Evolutionary conservation across 2,329 filamentous ascomycete genomes (phyloP).

Genomic region (Colletotrichum sidae): DNA sequence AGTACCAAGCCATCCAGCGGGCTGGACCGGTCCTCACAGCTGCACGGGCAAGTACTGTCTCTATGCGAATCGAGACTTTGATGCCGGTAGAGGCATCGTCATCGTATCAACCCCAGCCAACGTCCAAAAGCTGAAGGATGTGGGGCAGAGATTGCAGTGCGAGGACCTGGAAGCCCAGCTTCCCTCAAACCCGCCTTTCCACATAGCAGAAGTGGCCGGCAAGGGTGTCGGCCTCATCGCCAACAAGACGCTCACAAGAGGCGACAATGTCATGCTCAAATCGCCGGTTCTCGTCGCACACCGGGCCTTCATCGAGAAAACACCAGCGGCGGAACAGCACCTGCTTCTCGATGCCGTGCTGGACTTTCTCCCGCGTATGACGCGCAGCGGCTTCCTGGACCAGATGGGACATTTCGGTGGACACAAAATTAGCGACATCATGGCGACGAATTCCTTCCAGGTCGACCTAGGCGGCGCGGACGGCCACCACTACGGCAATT

Average conservation of each 20-base stretch:
- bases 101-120: constrained; percentile 48
- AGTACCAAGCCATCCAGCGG: background rate
- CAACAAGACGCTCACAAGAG: constrained; percentile 40
- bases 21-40: constrained; percentile 33
- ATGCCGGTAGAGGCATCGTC: constrained; percentile 51
- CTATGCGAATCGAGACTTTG: constrained; percentile 50
- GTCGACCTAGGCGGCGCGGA: constrained; percentile 36
- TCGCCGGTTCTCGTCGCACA: constrained; percentile 35
- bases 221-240: constrained; percentile 43
- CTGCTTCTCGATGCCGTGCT: constrained; percentile 26
- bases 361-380: constrained; percentile 14
- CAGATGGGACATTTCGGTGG: constrained; percentile 36
- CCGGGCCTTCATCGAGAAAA: constrained; percentile 36
- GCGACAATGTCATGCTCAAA: constrained; percentile 35
- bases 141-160: background rate
- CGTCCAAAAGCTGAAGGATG: constrained; percentile 19
- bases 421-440: constrained; percentile 36
- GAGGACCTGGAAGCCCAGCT: background rate
- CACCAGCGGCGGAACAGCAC: constrained; percentile 13
- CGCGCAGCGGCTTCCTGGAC: constrained; percentile 27
- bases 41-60: constrained; percentile 44
- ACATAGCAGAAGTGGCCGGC: constrained; percentile 40
- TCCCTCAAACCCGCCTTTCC: constrained; percentile 32
- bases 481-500: constrained; percentile 38
- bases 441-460: constrained; percentile 39